Evolutionary conservation across 2,329 filamentous ascomycete genomes (phyloP).

Genomic region (Colletotrichum sp.): DNA sequence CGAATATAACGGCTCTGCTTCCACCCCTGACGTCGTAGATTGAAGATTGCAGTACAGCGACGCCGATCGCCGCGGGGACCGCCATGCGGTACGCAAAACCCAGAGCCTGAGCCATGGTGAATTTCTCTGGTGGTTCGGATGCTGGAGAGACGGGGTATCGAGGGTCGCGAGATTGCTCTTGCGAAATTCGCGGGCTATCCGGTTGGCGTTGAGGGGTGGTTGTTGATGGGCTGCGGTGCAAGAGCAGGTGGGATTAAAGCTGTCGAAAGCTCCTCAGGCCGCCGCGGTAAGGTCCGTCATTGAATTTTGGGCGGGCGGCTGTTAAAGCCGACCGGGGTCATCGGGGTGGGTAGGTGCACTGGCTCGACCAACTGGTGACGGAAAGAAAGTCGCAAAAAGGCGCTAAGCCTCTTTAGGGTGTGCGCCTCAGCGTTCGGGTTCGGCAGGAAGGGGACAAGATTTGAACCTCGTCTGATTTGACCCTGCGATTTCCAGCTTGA

Average conservation of each 20-base stretch:
- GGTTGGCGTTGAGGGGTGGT: not conserved
- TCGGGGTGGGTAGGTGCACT: constrained; percentile 8
- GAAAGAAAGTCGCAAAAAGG: not conserved
- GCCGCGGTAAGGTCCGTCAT: constrained; percentile 19
- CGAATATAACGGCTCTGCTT: constrained; percentile 96
- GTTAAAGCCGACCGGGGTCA: not conserved
- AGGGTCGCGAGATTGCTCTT: not conserved
- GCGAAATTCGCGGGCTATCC: constrained; percentile 10
- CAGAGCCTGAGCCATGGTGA: constrained; percentile 55
- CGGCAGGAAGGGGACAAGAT: constrained; percentile 33
- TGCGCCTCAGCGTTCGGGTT: constrained; percentile 21
- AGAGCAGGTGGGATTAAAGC: constrained; percentile 1
- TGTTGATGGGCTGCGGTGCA: not conserved
- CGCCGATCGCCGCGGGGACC: constrained; percentile 74
- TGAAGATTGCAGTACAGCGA: constrained; percentile 74
- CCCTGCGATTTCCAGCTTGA: not conserved
- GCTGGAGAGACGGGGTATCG: not conserved
- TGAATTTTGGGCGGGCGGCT: constrained; percentile 15
- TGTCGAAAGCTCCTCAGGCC: constrained; percentile 19
- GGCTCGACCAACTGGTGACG: constrained; percentile 12
- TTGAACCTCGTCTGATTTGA: constrained; percentile 26
- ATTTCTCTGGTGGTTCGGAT: not conserved
- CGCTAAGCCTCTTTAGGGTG: constrained; percentile 37
- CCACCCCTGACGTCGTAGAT: constrained; percentile 98
- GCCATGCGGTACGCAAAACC: constrained; percentile 70